Base-by-base conservation (phyloP, 2,329 filamentous ascomycete genomes). In the Metarhizium humberi region DNA sequence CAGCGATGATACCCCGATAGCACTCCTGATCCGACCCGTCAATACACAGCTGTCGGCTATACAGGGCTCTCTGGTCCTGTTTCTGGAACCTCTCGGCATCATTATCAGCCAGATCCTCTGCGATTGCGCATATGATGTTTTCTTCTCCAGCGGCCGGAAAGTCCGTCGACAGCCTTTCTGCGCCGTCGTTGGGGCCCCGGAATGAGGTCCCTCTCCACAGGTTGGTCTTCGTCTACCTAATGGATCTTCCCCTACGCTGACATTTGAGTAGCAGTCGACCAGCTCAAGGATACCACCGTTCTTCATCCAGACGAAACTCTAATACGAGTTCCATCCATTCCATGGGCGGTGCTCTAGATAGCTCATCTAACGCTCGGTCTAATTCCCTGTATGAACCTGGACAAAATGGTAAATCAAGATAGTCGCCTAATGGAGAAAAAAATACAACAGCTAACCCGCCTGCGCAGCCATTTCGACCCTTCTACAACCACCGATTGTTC, bases 271-370 rank as follows among this genome's bases (percentile, higher is more conserved):
- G 45, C 63, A 63, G 60, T 52, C 75, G 78, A 56, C 74, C 76
- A 58, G 71, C 67, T 55, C 76, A 78, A 59, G 72, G 65, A 64
- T 64, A 73, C 60, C 65, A 78, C 59, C 78, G 80, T 63, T 65
- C 73, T 13, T 66, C 67, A 14, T 76, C 81, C 50, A 79, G 92
- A 67, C 81, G 91, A 70, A 88, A 84, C 59, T 97, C 94, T 54
- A 88, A 85, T 30, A 86, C 92, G 48, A 95, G 91, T 75, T 96
- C 92, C 25, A 83, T 92, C 62, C 84, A 86, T 67, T 96, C 92
- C 36, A 84, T 95, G 67, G 91, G 91, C 58, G 90, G 90, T n/a
- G 80, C 83, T 40, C 75, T 95, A 57, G 90, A 96, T 66, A 84
- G 82, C 8, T 80, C 82, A n/a, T 74, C 80, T 2, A 75, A 66